A percentile compares a stretch with the other conserved stretches of the same genome.
These are phyloP conservation scores for Apiotrichum gracile DNA, from an alignment of 1,284 basidiomycete genomes.

Conservation along the genomic window DNA sequence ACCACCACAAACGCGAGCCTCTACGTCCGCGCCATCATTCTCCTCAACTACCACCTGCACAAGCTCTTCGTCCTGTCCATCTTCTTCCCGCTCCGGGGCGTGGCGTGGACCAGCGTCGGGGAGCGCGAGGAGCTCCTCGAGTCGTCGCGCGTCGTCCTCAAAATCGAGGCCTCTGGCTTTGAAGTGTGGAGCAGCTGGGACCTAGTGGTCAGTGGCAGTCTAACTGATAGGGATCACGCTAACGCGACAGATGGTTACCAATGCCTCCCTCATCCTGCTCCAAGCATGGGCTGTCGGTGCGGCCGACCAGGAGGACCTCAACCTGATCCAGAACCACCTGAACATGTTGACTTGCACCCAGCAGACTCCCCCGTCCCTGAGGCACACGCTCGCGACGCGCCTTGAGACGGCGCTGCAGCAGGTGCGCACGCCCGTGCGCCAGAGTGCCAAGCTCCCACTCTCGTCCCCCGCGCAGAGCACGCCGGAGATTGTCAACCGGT, in stretches of 20 bases:
- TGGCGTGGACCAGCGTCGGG: conserved; percentile 3
- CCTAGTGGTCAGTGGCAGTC: conserved; percentile 10
- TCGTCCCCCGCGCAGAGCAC: not conserved
- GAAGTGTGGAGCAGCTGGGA: conserved; percentile 24
- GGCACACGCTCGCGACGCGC: conserved; percentile 15
- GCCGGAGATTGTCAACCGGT: not conserved
- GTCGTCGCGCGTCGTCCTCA: conserved; percentile 17
- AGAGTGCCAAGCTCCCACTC: not conserved
- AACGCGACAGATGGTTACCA: conserved; percentile 14
- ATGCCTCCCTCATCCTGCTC: conserved; percentile 16
- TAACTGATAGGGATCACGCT: not conserved
- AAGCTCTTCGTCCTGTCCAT: conserved; percentile 22
- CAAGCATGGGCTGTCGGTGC: conserved; percentile 15
- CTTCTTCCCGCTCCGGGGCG: conserved; percentile 16
- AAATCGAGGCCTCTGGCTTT: conserved; percentile 16
- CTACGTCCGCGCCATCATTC: conserved; percentile 15
- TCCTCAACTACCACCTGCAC: conserved; percentile 24
- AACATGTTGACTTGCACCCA: conserved; percentile 16
- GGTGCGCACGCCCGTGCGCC: conserved; percentile 13
- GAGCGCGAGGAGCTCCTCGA: conserved; percentile 16
- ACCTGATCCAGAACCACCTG: conserved; percentile 20
- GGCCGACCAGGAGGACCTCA: conserved; percentile 14
- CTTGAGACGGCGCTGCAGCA: conserved; percentile 18
- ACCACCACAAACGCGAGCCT: conserved; percentile 6
- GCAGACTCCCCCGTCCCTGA: conserved; percentile 16